Evolutionary conservation across 306 rosid genomes (phyloP).

Genomic region (Rosa chinensis): DNA sequence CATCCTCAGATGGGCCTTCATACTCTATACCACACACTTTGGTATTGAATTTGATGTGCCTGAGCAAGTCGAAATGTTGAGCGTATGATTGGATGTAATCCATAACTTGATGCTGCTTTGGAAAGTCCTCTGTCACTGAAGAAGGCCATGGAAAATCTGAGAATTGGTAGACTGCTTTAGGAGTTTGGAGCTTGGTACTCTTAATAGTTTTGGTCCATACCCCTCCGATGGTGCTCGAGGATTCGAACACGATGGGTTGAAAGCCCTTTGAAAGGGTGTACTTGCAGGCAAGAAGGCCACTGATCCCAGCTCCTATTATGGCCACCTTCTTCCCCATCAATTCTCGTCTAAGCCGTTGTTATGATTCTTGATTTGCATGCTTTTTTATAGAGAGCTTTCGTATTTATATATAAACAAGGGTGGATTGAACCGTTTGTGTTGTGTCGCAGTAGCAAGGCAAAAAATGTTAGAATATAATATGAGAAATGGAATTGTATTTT

Average conservation of each 20-base stretch:
- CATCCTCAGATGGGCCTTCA: conserved; percentile 38
- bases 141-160: conserved; percentile 71
- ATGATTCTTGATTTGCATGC: no score
- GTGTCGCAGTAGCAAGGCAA: neutral
- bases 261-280: conserved; percentile 50
- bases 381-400: no score
- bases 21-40: conserved; percentile 37
- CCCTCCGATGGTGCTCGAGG: conserved; percentile 49
- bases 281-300: conserved; percentile 74
- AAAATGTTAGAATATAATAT: neutral
- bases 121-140: conserved; percentile 42
- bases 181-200: conserved; percentile 61
- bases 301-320: conserved; percentile 57
- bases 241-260: conserved; percentile 52
- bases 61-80: conserved; percentile 41
- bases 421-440: neutral
- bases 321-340: conserved; percentile 33
- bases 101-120: conserved; percentile 35
- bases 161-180: conserved; percentile 46
- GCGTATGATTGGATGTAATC: conserved; percentile 48
- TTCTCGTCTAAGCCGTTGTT: no score
- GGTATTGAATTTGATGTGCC: conserved; percentile 49
- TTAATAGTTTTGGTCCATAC: conserved; percentile 51
- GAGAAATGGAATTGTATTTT: neutral
- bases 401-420: neutral